These are phyloP conservation scores for Annulohypoxylon stygium DNA, from an alignment of 495 filamentous ascomycete species.

Conservation along the genomic window DNA sequence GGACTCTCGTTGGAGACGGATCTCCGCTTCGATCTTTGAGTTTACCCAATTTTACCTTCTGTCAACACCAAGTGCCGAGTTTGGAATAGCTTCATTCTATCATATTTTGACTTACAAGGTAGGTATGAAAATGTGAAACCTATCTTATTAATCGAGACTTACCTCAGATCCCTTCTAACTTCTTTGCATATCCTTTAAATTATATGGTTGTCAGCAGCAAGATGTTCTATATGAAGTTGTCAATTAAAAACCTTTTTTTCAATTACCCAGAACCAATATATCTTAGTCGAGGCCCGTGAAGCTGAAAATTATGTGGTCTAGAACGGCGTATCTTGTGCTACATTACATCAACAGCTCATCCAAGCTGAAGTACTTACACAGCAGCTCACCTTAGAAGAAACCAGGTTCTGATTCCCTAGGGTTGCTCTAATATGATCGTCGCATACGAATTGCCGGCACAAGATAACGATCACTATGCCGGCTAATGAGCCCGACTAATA, in stretches of 20 bases:
- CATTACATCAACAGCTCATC: neutral
- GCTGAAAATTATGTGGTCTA: neutral
- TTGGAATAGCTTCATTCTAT: neutral
- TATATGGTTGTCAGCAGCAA: neutral
- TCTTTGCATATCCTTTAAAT: neutral
- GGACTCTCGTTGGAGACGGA: too few species aligned
- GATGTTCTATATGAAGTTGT: neutral
- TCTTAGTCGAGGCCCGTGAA: neutral
- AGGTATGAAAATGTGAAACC: neutral
- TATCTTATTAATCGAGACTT: neutral
- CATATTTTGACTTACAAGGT: neutral
- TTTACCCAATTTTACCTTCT: neutral
- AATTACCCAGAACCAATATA: conserved; percentile 1
- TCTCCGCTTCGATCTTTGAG: neutral
- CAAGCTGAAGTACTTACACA: neutral
- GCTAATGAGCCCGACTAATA: conserved; percentile 49
- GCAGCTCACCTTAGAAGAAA: neutral
- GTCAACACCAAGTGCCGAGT: neutral
- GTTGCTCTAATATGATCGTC: conserved; percentile 27
- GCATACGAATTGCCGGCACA: conserved; percentile 37
- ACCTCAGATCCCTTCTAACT: neutral
- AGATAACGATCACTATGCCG: conserved; percentile 39
- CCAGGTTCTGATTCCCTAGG: conserved; percentile 2
- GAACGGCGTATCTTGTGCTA: neutral
- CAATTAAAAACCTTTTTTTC: neutral